phyloP scores from a whole-genome alignment of 441 rosid species.

The Eruca vesicaria region DNA sequence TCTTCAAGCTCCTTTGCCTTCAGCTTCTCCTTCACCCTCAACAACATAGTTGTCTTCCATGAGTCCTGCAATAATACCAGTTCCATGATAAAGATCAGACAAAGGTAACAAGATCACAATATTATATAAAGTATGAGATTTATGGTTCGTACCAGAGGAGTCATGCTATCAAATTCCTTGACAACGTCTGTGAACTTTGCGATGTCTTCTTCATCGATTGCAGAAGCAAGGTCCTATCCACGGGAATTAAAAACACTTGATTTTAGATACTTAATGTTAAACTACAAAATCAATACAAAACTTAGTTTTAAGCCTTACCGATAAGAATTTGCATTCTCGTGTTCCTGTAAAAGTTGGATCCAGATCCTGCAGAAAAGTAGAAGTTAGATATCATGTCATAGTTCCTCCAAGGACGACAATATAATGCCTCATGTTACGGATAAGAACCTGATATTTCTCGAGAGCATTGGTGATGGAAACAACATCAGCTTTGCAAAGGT shows the following conservation, averaged over 20 bases:
- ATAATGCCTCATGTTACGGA: neutral
- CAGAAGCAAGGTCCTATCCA: slow-evolving; percentile 75
- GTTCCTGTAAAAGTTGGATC: slow-evolving; percentile 97
- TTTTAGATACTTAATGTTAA: neutral
- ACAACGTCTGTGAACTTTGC: slow-evolving; percentile 78
- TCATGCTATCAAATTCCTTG: slow-evolving; percentile 98
- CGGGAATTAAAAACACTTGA: neutral
- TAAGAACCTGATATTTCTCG: slow-evolving; percentile 80
- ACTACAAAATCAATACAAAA: neutral
- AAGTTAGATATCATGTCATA: slow-evolving; percentile 10
- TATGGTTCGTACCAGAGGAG: slow-evolving; percentile 69
- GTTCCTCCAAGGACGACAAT: too few relatives aligned
- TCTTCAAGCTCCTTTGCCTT: slow-evolving; percentile 94
- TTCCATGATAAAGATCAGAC: slow-evolving; percentile 8
- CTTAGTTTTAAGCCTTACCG: slow-evolving; percentile 36
- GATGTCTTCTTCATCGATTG: slow-evolving; percentile 92
- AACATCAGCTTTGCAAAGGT: slow-evolving; percentile 89
- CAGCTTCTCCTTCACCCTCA: slow-evolving; percentile 97
- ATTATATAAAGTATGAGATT: neutral
- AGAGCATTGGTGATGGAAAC: slow-evolving; percentile 85
- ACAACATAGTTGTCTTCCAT: slow-evolving; percentile 92
- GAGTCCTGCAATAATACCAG: slow-evolving; percentile 55
- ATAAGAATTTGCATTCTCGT: slow-evolving; percentile 71
- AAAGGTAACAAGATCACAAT: neutral
- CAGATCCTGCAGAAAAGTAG: slow-evolving; percentile 60